A percentile compares a stretch with the other conserved stretches of the same genome.
phyloP scores from a whole-genome alignment of 805 yeast genomes.

The Candida verbasci region DNA sequence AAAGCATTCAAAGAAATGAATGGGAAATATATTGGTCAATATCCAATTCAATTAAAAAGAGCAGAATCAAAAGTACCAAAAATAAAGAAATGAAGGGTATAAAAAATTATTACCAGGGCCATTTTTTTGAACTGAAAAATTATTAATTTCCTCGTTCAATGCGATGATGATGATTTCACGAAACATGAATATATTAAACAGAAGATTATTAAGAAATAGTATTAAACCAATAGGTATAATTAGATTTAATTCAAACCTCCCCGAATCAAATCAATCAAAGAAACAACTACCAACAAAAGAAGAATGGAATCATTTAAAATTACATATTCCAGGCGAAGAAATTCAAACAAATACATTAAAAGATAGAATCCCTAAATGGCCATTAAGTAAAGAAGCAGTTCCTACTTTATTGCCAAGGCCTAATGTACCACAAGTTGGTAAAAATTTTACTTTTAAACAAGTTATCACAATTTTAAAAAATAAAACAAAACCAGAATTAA shows the following conservation, averaged over 20 bases:
- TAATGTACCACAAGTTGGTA: conserved; percentile 70
- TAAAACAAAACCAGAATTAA: conserved; percentile 61
- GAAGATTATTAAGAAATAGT: too few species aligned
- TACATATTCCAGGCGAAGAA: conserved; percentile 56
- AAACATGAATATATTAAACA: too few species aligned
- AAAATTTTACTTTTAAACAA: conserved; percentile 51
- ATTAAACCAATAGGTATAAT: background rate
- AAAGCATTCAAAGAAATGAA: conserved; percentile 71
- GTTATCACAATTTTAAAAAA: conserved; percentile 54
- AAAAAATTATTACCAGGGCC: too few species aligned
- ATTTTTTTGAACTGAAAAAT: too few species aligned
- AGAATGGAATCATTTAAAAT: conserved; percentile 40
- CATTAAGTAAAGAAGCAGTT: conserved; percentile 57
- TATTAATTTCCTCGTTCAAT: too few species aligned
- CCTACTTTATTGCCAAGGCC: conserved; percentile 72
- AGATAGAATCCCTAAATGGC: conserved; percentile 65
- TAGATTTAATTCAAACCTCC: conserved; percentile 25
- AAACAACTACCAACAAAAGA: conserved; percentile 28
- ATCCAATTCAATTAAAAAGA: conserved; percentile 64
- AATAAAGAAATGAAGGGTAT: too few species aligned
- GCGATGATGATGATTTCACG: too few species aligned
- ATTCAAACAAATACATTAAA: conserved; percentile 39
- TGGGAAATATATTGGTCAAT: conserved; percentile 70
- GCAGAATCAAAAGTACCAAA: conserved; percentile 42
- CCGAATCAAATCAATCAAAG: conserved; percentile 24